Evolutionary conservation across 2,329 filamentous ascomycete species (phyloP).

Genomic region (Metarhizium humberi): DNA sequence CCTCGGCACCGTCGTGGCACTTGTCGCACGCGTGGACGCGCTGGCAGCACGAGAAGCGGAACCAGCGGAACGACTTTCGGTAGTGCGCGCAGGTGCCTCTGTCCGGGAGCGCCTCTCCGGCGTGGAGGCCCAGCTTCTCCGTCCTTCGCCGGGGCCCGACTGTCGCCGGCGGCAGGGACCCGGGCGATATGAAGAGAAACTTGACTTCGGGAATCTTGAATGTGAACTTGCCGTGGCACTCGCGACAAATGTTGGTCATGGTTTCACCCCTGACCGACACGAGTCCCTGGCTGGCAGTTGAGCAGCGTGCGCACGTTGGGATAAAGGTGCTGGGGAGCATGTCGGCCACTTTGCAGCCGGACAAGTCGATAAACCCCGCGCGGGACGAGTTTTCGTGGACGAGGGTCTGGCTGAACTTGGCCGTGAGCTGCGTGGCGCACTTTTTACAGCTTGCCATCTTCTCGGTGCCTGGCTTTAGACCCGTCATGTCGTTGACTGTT

Average conservation of each 20-base stretch:
- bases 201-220: constrained; percentile 72
- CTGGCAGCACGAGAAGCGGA: constrained; percentile 54
- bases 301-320: constrained; percentile 70
- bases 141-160: constrained; percentile 34
- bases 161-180: constrained; percentile 31
- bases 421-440: constrained; percentile 42
- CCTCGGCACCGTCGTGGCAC: constrained; percentile 65
- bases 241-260: constrained; percentile 64
- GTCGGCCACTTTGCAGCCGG: constrained; percentile 65
- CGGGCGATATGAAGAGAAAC: constrained; percentile 61
- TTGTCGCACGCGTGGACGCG: constrained; percentile 54
- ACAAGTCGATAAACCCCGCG: constrained; percentile 69
- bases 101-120: constrained; percentile 45
- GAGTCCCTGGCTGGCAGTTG: constrained; percentile 58
- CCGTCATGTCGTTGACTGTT: constrained; percentile 59
- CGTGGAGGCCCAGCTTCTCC: constrained; percentile 47
- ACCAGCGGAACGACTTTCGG: constrained; percentile 51
- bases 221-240: constrained; percentile 72
- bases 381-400: constrained; percentile 66
- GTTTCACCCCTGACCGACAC: constrained; percentile 66
- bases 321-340: constrained; percentile 72
- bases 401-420: constrained; percentile 55
- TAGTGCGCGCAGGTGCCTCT: constrained; percentile 50
- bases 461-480: constrained; percentile 46
- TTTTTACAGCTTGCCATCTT: constrained; percentile 49